Evolutionary conservation across 805 yeast genomes (phyloP).

Genomic region (Blastobotrys peoriensis): DNA sequence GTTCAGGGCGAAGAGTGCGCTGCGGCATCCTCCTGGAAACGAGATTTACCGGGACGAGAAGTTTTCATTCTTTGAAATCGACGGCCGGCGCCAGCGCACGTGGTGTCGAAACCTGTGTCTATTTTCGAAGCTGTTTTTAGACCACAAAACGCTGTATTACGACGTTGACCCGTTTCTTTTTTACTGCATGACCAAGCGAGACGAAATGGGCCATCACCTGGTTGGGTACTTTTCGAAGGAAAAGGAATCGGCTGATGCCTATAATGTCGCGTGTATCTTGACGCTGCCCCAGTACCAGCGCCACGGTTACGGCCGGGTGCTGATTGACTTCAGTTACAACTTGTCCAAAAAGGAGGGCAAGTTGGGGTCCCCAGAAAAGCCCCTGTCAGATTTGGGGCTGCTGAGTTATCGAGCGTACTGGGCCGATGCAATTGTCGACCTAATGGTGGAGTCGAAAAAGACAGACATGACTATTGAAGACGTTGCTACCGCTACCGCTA

Average conservation of each 20-base stretch:
- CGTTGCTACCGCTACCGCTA: conserved; percentile 74
- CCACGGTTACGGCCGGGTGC: conserved; percentile 84
- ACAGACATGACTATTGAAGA: conserved; percentile 78
- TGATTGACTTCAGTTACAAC: conserved; percentile 91
- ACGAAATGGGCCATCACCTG: conserved; percentile 87
- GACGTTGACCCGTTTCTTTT: conserved; percentile 97
- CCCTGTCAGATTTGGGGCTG: conserved; percentile 89
- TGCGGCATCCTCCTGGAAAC: conserved; percentile 97
- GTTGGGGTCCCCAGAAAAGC: conserved; percentile 96
- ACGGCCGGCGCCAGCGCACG: conserved; percentile 90
- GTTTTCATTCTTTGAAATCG: conserved; percentile 94
- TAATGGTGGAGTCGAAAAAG: conserved; percentile 63
- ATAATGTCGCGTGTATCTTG: conserved; percentile 94
- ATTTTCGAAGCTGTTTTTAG: conserved; percentile 82
- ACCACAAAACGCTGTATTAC: conserved; percentile 92
- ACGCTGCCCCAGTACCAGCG: conserved; percentile 96
- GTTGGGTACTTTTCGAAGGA: conserved; percentile 97
- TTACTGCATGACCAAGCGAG: conserved; percentile 89
- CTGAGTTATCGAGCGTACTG: conserved; percentile 92
- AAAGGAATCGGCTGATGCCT: conserved; percentile 90
- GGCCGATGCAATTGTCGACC: conserved; percentile 80
- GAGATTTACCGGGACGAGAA: conserved; percentile 91
- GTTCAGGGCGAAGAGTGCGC: conserved; percentile 77
- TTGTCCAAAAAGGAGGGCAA: conserved; percentile 82
- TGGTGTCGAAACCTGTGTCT: conserved; percentile 97